Percentiles rank a stretch among this genome's conserved stretches.
phyloP scores from a whole-genome alignment of 306 rosid genomes.

The Prunus kanzakura region DNA sequence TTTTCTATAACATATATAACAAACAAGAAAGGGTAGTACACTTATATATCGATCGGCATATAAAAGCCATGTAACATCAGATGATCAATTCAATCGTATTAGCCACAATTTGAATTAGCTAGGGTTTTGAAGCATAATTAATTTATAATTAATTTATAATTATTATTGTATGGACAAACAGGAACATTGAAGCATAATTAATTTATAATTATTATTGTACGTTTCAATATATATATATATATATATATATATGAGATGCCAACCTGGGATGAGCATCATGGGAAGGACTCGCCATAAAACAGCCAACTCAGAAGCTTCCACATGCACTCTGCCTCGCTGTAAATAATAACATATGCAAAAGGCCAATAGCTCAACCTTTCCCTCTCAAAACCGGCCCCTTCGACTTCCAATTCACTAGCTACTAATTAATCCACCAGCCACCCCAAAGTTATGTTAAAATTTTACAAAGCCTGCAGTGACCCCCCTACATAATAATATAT shows the following conservation, averaged over 20 bases:
- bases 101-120: too few species aligned
- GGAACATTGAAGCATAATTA: neutral
- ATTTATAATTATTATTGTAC: neutral
- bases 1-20: too few species aligned
- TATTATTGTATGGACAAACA: neutral
- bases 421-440: neutral
- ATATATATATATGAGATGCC: neutral
- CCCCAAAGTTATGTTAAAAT: neutral
- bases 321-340: slow-evolving; percentile 3
- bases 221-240: neutral
- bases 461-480: slow-evolving; percentile 5
- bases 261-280: neutral
- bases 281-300: neutral
- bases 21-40: too few species aligned
- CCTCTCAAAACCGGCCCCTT: neutral
- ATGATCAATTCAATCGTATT: too few species aligned
- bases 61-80: too few species aligned
- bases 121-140: neutral
- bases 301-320: slow-evolving; percentile 15
- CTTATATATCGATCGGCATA: too few species aligned
- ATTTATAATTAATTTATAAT: neutral
- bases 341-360: too few species aligned
- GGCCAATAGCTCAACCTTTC: neutral
- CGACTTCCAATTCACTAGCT: neutral
- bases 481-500: neutral